Evolutionary conservation across 1,139 yeast genomes (phyloP), one percentile per base, ranked within the genome.

Genomic region (Kurtzmaniella natalensis): DNA sequence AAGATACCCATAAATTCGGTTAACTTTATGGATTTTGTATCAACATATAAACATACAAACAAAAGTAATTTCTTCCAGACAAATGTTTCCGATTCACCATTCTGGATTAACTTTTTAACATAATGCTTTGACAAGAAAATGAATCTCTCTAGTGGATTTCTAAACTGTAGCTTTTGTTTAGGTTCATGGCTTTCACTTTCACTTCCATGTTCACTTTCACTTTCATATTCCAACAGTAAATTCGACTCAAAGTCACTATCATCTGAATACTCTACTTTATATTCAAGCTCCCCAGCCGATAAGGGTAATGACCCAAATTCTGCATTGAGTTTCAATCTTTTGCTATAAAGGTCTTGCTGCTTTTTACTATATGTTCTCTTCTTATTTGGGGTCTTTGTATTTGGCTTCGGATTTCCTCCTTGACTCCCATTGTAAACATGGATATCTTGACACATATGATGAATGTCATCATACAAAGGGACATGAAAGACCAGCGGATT

Each of bases 181-280:
- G 15, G 41, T 35, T 18, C 30, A 30, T 3, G 31, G 28, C 10
- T 33, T n/a, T n/a, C n/a, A n/a, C n/a, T n/a, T 35, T 18, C 44
- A 34, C 7, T 46, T 48, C 28, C 42, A 49, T 25, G 27, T 15
- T 52, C 59, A 3, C 41, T 34, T 30, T 56, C 62, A 30, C 52
- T 46, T 18, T 48, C 46, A 7, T 42, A 11, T 4, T 11, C 26
- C 15, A 23, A 11, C 3, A 37, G 39, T 9, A 36, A 39, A 14
- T 43, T 34, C 9, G 7, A 8, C 28, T 55, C 60, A 9, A 45
- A 41, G 25, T 52, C 62, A 31, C 59, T 64, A 31, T 57, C 64
- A 33, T 65, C 72, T 2, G 71, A 64, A 13, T 48, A 53, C 31
- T 56, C 58, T 55, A 64, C 59, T 32, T 53, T 34, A 18, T 13